Conservation (phyloP, 139 green algal species). For the Pedinophyceae sp. region DNA sequence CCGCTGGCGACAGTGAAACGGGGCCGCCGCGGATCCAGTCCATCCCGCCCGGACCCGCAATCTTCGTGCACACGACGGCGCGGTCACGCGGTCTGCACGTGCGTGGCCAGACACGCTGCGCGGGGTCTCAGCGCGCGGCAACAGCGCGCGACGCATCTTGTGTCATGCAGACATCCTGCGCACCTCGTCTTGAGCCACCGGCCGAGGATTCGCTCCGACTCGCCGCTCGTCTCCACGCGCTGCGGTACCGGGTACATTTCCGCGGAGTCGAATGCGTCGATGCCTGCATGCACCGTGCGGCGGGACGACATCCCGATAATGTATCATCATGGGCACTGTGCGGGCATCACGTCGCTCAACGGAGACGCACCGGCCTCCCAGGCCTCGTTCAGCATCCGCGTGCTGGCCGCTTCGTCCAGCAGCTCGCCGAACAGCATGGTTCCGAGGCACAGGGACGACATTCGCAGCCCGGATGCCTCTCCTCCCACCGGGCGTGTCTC, state of each 20-base stretch:
- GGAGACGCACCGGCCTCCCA: slow-evolving; percentile 55
- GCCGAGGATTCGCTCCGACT: slow-evolving; percentile 36
- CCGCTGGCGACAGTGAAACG: too few relatives aligned
- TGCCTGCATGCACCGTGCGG: too few relatives aligned
- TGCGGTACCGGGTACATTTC: slow-evolving; percentile 92
- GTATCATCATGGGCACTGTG: slow-evolving; percentile 6
- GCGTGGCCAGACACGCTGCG: too few relatives aligned
- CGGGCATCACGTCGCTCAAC: slow-evolving; percentile 30
- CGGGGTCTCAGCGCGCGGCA: too few relatives aligned
- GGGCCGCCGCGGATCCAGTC: slow-evolving; percentile 63
- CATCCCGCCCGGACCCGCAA: slow-evolving; percentile 65
- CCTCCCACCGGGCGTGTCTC: too few relatives aligned
- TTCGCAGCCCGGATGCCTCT: too few relatives aligned
- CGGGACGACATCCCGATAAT: too few relatives aligned
- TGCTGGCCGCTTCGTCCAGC: slow-evolving; percentile 18
- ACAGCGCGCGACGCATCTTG: too few relatives aligned
- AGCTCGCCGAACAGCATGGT: slow-evolving; percentile 80
- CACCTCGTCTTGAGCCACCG: slow-evolving; percentile 22
- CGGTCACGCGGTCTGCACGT: too few relatives aligned
- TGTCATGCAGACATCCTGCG: too few relatives aligned
- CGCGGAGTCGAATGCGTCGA: slow-evolving; percentile 71
- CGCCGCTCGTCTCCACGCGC: slow-evolving; percentile 32
- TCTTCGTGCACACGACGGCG: slow-evolving; percentile 51
- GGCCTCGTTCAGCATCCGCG: slow-evolving; percentile 29
- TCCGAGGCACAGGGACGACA: slow-evolving; percentile 14